Percentiles rank a stretch among this genome's conserved stretches.
phyloP scores from a whole-genome alignment of 2,329 filamentous ascomycete species.

The Nemania sp. region DNA sequence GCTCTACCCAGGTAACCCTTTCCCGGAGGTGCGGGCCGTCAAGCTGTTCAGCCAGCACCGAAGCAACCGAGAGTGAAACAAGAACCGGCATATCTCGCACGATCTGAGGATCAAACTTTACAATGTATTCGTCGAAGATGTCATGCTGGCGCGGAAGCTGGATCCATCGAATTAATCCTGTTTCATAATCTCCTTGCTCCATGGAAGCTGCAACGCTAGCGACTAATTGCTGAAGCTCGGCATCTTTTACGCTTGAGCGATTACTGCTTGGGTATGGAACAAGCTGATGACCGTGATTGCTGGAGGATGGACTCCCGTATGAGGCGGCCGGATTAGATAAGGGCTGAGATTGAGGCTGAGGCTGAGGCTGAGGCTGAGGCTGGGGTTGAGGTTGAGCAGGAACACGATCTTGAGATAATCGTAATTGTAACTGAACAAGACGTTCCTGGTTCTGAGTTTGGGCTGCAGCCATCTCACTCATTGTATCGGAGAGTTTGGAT shows the following conservation, averaged over 20 bases:
- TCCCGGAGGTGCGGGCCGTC: constrained; percentile 56
- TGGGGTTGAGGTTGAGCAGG: constrained; percentile 30
- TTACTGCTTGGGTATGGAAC: constrained; percentile 44
- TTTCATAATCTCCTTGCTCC: constrained; percentile 62
- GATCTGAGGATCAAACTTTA: constrained; percentile 54
- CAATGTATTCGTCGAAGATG: constrained; percentile 61
- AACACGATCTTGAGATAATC: constrained; percentile 47
- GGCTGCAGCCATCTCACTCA: constrained; percentile 69
- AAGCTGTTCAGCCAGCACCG: constrained; percentile 64
- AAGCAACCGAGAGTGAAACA: constrained; percentile 65
- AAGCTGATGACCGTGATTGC: constrained; percentile 40
- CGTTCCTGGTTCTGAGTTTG: constrained; percentile 71
- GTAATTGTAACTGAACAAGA: constrained; percentile 60
- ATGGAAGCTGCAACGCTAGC: constrained; percentile 65
- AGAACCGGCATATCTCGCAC: constrained; percentile 62
- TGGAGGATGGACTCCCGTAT: constrained; percentile 38
- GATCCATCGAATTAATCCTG: constrained; percentile 68
- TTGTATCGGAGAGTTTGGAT: constrained; percentile 66
- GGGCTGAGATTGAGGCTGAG: too few species aligned
- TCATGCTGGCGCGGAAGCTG: constrained; percentile 65
- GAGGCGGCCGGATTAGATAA: constrained; percentile 30
- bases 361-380: too few species aligned
- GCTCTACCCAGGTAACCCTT: constrained; percentile 64
- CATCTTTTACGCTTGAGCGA: constrained; percentile 51
- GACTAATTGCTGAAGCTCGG: constrained; percentile 59